phyloP scores from a whole-genome alignment of 495 filamentous ascomycete genomes.

The Aspergillus olivimuriae region DNA sequence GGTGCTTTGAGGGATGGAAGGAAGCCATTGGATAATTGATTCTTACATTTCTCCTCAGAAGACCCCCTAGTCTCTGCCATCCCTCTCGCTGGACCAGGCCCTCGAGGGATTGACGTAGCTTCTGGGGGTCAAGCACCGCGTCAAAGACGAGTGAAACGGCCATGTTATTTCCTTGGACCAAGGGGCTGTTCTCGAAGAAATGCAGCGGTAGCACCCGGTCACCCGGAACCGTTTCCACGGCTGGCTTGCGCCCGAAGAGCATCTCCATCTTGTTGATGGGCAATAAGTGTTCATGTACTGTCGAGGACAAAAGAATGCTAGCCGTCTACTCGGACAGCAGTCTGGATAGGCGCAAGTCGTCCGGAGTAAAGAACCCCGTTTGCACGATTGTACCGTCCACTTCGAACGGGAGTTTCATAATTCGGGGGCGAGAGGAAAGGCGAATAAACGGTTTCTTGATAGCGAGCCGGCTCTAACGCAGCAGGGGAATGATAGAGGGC shows the following conservation, averaged over 20 bases:
- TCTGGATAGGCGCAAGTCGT: too few species aligned
- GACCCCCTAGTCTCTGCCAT: constrained; percentile 44
- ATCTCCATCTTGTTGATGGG: constrained; percentile 8
- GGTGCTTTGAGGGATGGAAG: too few species aligned
- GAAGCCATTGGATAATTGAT: not conserved
- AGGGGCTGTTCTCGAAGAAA: constrained; percentile 18
- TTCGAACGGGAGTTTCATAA: not conserved
- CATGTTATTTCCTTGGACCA: constrained; percentile 21
- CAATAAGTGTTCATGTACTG: not conserved
- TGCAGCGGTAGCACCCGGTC: constrained; percentile 17
- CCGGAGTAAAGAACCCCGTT: too few species aligned
- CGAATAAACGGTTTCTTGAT: not conserved
- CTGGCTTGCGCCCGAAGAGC: constrained; percentile 11
- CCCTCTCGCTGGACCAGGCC: constrained; percentile 30
- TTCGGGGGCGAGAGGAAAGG: not conserved
- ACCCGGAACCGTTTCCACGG: constrained; percentile 10
- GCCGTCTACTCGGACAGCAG: not conserved
- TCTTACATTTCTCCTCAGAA: constrained; percentile 36
- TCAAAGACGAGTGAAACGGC: constrained; percentile 37
- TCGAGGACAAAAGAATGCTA: not conserved
- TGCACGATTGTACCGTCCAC: too few species aligned
- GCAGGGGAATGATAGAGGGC: too few species aligned
- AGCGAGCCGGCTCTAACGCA: too few species aligned
- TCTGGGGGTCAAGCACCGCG: constrained; percentile 42
- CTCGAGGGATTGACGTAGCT: constrained; percentile 30